A percentile compares a stretch with the other conserved stretches of the same genome.
These are phyloP conservation scores for Gamarada debralockiae DNA, from an alignment of 495 filamentous ascomycete species.

Conservation along the genomic window DNA sequence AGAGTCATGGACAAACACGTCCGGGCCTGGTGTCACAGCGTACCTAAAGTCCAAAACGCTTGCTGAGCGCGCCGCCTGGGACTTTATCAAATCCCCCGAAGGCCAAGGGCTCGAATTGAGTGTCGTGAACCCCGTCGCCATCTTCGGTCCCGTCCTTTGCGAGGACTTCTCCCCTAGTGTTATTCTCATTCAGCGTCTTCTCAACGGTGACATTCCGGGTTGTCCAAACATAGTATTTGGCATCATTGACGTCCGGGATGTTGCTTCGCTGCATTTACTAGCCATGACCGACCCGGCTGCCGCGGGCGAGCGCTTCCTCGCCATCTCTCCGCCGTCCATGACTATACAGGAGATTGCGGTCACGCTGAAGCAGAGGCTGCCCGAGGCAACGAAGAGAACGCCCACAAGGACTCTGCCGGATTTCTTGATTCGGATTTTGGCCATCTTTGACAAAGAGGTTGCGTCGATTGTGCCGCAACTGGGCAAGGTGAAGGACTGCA, in stretches of 20 bases:
- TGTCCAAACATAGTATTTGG: neutral
- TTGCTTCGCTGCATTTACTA: neutral
- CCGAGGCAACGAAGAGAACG: neutral
- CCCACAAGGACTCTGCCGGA: neutral
- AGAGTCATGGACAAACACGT: neutral
- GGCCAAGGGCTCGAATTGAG: neutral
- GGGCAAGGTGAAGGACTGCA: neutral
- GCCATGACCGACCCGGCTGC: neutral
- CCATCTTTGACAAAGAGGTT: neutral
- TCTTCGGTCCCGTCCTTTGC: neutral
- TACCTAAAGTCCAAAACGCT: conserved; percentile 26
- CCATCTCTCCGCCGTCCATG: neutral
- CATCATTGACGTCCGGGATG: conserved; percentile 5
- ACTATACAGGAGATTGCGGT: neutral
- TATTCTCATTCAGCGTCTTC: neutral
- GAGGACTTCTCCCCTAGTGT: neutral
- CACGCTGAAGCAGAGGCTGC: neutral
- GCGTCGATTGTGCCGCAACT: neutral
- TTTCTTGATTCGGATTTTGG: neutral
- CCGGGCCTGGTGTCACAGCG: neutral
- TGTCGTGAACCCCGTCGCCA: neutral
- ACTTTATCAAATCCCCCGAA: conserved; percentile 4
- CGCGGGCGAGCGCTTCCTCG: conserved; percentile 3
- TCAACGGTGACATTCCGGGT: neutral
- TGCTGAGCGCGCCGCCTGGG: conserved; percentile 28